Base-by-base conservation (phyloP, 768 basidiomycete genomes). In the Mycena belliarum region DNA sequence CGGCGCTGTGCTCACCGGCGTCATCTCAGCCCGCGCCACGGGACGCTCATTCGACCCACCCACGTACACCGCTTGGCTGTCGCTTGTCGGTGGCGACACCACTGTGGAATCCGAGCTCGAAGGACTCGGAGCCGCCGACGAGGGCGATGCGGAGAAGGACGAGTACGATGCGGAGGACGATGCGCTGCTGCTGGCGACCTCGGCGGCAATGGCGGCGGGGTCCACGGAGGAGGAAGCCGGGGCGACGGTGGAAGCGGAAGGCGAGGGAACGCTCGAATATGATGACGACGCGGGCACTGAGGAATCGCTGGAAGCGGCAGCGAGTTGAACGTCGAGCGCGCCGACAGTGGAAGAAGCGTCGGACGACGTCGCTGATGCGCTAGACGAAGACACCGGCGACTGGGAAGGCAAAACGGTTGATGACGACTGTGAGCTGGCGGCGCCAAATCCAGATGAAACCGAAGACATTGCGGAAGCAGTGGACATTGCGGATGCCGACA, bases 191-290 rank as follows among this genome's bases (percentile, higher is more conserved):
- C 21, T 26, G 33, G 43, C 48, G 25, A 45, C 32, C 21, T 52
- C 70, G 12, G 63, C 66, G 1, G 76, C 66, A 6, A 69, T 50
- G 21, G 73, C 66, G 0, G 66, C 60, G 35, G 68, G 69, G 15
- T 73, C 66, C 28, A 77, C 73, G 28, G 69, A 61, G 4, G 78
- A 68, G n/a, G 69, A 55, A 23, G 74, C 52, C 18, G 75, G 65
- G 2, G 74, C n/a, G 32, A 77, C 73, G 28, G 69, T 62, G 4
- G 78, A 68, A 35, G 75, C 71, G n/a, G 69, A 55, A 23, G 74
- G 50, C 18, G 75, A 65, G 2, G 74, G 67, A 37, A 72, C 69
- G 26, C 72, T 56, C 23, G 75, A 72, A 32, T 52, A 58, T 23
- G 52, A 37, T 3, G 60, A 55, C 12, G 59, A 37, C 8, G 62